Evolutionary conservation across 2,329 filamentous ascomycete species (phyloP), one percentile per base, ranked within the genome.

Genomic region (Aspergillus candidus): DNA sequence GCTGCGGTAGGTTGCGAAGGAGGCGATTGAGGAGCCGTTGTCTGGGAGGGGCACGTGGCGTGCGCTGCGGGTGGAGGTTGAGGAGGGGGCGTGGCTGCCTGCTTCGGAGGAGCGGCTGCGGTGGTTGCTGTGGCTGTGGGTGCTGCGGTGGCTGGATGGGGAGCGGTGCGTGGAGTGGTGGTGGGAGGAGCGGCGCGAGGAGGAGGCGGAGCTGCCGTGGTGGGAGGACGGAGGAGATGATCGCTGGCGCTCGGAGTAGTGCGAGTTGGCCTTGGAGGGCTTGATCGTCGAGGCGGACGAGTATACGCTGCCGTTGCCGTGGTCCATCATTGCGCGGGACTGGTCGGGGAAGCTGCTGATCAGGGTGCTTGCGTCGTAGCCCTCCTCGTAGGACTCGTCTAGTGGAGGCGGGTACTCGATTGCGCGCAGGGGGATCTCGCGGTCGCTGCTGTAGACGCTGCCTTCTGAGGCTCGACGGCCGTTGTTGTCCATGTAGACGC

Each of bases 341-440:
- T 57, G 59, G 18, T 68, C 66, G 27, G 57, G 58, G 52, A 66
- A 70, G 48, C 63, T 68, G 60, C 66, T 70, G 55, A 70, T 68
- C 44, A 70, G 62, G 6, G 67, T 68, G 48, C 65, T 66, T 36
- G 64, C 60, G 40, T 61, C 59, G 49, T 55, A 60, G 18, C 22
- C 22, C 22, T 27, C 22, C 7, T 27, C 22, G 6, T 27, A 10
- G 8, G 22, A 8, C 22, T 27, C 22, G 34, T 55, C 56, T 46
- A 56, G 50, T 11, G 53, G 45, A 3, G 62, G 60, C 11, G 61
- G 56, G 38, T 66, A 68, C 43, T 70, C 67, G 47, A 70, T 69
- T 40, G 67, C 64, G 7, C 67, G 62, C 40, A 69, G 52, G 7
- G 66, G 64, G 3, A 61, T 43, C 22, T 68, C 60, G 17, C 58